A percentile compares a stretch with the other conserved stretches of the same genome.
These are phyloP conservation scores for Arthrobotrys entomopaga DNA, from an alignment of 2,329 filamentous ascomycete genomes.

Conservation along the genomic window DNA sequence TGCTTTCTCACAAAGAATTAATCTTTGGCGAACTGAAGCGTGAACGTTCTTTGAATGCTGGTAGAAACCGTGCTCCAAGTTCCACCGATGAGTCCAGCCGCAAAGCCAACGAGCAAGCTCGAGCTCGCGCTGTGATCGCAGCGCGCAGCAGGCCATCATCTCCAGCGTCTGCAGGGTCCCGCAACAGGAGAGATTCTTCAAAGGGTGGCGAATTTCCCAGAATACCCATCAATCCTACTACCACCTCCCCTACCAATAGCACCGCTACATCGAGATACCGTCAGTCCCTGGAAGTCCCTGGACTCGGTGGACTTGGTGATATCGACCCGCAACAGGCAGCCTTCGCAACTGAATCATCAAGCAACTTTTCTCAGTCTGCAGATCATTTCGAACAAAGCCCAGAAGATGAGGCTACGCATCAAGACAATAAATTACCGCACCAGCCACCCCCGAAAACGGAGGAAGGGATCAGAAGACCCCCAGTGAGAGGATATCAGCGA, in stretches of 20 bases:
- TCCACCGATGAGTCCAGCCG: slow-evolving; percentile 91
- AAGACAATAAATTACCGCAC: slow-evolving; percentile 60
- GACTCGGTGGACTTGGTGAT: slow-evolving; percentile 35
- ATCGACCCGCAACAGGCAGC: slow-evolving; percentile 58
- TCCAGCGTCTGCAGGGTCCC: slow-evolving; percentile 70
- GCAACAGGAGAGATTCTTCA: slow-evolving; percentile 43
- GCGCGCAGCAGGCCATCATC: slow-evolving; percentile 78
- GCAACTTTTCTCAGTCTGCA: slow-evolving; percentile 59
- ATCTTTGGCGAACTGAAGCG: slow-evolving; percentile 98
- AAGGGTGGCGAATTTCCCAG: slow-evolving; percentile 61
- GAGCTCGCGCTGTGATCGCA: slow-evolving; percentile 81
- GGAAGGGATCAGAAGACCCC: slow-evolving; percentile 34
- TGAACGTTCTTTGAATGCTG: slow-evolving; percentile 74
- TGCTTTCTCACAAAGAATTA: slow-evolving; percentile 91
- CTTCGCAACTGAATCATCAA: slow-evolving; percentile 65
- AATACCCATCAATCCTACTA: slow-evolving; percentile 59
- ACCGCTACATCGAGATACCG: slow-evolving; percentile 30
- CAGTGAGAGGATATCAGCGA: slow-evolving; percentile 55
- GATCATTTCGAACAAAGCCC: slow-evolving; percentile 57
- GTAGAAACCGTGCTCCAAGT: slow-evolving; percentile 84
- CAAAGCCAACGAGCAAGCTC: slow-evolving; percentile 91
- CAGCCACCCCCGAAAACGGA: slow-evolving; percentile 58
- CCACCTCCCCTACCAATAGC: slow-evolving; percentile 35
- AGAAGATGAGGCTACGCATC: slow-evolving; percentile 60
- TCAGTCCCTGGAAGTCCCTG: slow-evolving; percentile 47